Base-by-base conservation (phyloP, 495 filamentous ascomycete genomes). In the Lepidopterella palustris region DNA sequence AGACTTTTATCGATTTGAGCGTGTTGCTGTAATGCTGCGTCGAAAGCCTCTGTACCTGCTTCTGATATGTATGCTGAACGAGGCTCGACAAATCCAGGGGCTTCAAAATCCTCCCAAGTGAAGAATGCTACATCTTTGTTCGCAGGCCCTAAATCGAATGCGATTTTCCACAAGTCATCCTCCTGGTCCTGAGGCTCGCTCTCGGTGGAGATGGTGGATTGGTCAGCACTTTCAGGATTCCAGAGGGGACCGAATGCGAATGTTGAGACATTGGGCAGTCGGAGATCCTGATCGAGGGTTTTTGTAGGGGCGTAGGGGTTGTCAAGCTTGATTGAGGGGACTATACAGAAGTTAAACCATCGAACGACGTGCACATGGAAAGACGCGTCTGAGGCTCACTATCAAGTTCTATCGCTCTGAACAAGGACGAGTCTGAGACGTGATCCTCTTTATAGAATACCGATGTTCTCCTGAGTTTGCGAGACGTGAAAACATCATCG, bases 1-100 rank as follows among this genome's bases (percentile, higher is more conserved):
- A n/a, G 39, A 45, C 11, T 15, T 29, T 40, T 24, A 45, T 61
- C 28, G 2, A 24, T 20, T 13, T 56, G 59, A 5, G 62, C 45
- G n/a, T 57, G 26, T 32, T 49, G 51, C 11, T 62, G 29, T 32
- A 75, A 27, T 0, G 66, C 80, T 5, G 87, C 84, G 73, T 96
- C 90, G 56, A 92, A 92, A 2, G 82, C 81, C 21, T 71, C 71
- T 1, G 88, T 77, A 0, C 90, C 88, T 11, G 86, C 84, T 70
- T 97, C 92, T 3, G 84, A 89, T 29, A 96, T 78, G 58, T 92
- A 92, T 40, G 81, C 73, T 18, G 84, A 80, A 25, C 69, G 65
- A 0, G 70, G 73, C 56, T 83, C 79, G 15, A 63, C 56, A 61
- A 62, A 54, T 40, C 71, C 63, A 10, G 64, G 65, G 40, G 80